Evolutionary conservation across 1,284 basidiomycete species (phyloP).

Genomic region (Microbotryum saponariae): DNA sequence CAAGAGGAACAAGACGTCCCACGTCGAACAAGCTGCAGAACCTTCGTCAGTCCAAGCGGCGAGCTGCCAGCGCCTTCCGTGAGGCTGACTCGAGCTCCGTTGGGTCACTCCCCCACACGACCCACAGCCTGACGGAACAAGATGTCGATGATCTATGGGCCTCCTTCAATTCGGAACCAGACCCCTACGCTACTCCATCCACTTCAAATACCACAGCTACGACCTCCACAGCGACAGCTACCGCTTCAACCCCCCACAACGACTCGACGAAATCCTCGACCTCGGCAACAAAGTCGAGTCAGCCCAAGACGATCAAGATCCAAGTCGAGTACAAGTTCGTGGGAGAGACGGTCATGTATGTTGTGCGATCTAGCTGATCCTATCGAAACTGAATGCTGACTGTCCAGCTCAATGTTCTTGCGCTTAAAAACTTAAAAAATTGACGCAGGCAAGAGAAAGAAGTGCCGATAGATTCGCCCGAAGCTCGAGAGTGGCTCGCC

Average conservation of each 20-base stretch:
- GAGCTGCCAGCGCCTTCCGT: too few species aligned
- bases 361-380: slow-evolving; percentile 13
- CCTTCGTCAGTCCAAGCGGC: slow-evolving; percentile 1
- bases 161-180: slow-evolving; percentile 26
- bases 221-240: neutral
- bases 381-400: too few species aligned
- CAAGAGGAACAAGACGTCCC: neutral
- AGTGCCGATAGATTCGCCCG: slow-evolving; percentile 59
- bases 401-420: neutral
- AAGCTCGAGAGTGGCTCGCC: slow-evolving; percentile 63
- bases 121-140: slow-evolving; percentile 21
- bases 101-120: too few species aligned
- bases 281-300: neutral
- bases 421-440: too few species aligned
- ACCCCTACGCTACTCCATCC: slow-evolving; percentile 8
- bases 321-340: slow-evolving; percentile 62
- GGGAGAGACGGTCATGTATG: slow-evolving; percentile 62
- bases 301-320: slow-evolving; percentile 51
- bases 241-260: slow-evolving; percentile 1
- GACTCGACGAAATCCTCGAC: neutral
- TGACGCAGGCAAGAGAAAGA: slow-evolving; percentile 57
- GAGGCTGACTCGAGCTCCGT: too few species aligned
- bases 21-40: neutral
- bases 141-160: slow-evolving; percentile 34
- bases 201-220: neutral